These are phyloP conservation scores for Adiantum capillusveneris DNA, from an alignment of 75 land plant genomes.

Conservation along the genomic window DNA sequence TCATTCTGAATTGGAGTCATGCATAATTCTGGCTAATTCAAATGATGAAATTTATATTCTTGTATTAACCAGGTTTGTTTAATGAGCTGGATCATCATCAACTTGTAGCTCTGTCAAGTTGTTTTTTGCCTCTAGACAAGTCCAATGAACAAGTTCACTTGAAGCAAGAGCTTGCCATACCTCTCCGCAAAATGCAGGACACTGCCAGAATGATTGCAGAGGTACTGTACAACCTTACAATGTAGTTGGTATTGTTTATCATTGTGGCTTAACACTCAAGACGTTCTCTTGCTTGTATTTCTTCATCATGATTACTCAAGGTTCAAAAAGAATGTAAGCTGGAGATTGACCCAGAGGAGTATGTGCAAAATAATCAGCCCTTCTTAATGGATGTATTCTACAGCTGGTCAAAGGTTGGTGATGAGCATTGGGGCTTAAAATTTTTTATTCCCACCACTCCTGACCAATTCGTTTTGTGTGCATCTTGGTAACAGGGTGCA, in stretches of 20 bases:
- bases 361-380: conserved; percentile 71
- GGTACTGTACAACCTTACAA: conserved; percentile 25
- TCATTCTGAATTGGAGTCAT: too few relatives aligned
- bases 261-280: neutral
- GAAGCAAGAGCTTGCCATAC: conserved; percentile 77
- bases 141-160: conserved; percentile 79
- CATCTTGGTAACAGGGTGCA: conserved; percentile 77
- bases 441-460: neutral
- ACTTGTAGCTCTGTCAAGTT: conserved; percentile 86
- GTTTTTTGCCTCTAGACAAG: conserved; percentile 87
- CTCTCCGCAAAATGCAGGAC: conserved; percentile 84
- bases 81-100: conserved; percentile 96
- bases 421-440: neutral
- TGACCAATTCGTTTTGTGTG: too few relatives aligned
- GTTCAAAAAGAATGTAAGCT: conserved; percentile 90
- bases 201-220: conserved; percentile 87
- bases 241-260: neutral
- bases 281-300: neutral
- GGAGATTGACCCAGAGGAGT: conserved; percentile 78
- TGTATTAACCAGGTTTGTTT: conserved; percentile 94
- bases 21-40: too few relatives aligned
- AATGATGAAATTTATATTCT: too few relatives aligned
- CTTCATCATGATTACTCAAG: conserved; percentile 22
- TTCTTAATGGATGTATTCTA: conserved; percentile 93
- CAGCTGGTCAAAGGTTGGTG: conserved; percentile 86